Conservation (phyloP, 1,139 yeast genomes). For the Yamadazyma membranifaciens region DNA sequence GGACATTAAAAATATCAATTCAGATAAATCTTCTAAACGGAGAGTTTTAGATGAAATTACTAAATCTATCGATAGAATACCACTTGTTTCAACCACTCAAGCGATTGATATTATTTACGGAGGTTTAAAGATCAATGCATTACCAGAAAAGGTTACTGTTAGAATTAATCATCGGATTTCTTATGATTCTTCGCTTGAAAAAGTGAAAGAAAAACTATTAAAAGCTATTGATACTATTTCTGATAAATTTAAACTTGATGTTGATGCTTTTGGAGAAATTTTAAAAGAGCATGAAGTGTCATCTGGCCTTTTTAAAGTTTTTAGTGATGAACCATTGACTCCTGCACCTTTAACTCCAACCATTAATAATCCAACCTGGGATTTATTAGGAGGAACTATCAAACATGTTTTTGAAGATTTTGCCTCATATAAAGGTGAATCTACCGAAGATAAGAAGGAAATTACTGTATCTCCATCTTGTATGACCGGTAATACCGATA, state of each 20-base stretch:
- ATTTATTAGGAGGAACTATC: conserved; percentile 51
- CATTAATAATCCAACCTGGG: conserved; percentile 46
- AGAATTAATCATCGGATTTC: conserved; percentile 59
- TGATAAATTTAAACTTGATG: conserved; percentile 31
- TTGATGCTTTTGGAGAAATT: conserved; percentile 30
- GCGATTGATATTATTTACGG: conserved; percentile 65
- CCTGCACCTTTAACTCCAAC: conserved; percentile 59
- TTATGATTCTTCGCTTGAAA: conserved; percentile 34
- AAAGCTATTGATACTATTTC: conserved; percentile 27
- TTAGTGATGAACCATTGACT: conserved; percentile 31
- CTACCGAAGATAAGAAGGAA: conserved; percentile 27
- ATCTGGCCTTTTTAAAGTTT: conserved; percentile 43
- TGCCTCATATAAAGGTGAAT: conserved; percentile 30
- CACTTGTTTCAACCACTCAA: conserved; percentile 60
- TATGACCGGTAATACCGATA: conserved; percentile 41
- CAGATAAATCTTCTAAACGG: conserved; percentile 38
- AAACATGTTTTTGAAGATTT: conserved; percentile 53
- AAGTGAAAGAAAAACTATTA: conserved; percentile 21
- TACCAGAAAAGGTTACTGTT: conserved; percentile 64
- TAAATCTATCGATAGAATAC: conserved; percentile 27
- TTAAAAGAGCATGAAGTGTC: conserved; percentile 23
- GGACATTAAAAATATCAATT: conserved; percentile 40
- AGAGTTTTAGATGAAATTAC: conserved; percentile 36
- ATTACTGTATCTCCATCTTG: conserved; percentile 33
- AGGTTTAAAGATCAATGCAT: conserved; percentile 68